phyloP scores from a whole-genome alignment of 108 stramenopile species.

The Skeletonema grethae region DNA sequence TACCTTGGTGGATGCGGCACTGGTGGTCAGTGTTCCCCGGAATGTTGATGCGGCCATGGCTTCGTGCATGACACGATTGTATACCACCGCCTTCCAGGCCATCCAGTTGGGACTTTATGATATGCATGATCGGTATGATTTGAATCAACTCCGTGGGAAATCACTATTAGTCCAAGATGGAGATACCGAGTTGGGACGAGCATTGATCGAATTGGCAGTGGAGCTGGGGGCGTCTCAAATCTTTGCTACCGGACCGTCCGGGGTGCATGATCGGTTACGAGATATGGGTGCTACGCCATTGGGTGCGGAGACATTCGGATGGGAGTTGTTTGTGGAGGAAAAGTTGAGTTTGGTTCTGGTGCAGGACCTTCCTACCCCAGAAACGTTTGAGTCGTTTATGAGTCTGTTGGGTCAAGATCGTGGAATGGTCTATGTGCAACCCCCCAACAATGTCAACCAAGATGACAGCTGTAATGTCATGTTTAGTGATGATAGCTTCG shows the following conservation, averaged over 20 bases:
- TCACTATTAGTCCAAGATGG: conserved; percentile 47
- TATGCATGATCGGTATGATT: conserved; percentile 33
- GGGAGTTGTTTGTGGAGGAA: conserved; percentile 33
- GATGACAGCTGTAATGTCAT: conserved; percentile 5
- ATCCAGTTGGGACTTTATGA: conserved; percentile 23
- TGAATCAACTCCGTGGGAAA: conserved; percentile 24
- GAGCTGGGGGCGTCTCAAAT: conserved; percentile 33
- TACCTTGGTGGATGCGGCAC: conserved; percentile 50
- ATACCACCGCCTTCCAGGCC: conserved; percentile 44
- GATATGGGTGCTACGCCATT: conserved; percentile 31
- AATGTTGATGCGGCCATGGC: conserved; percentile 41
- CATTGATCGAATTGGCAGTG: conserved; percentile 36
- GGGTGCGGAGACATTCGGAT: conserved; percentile 33
- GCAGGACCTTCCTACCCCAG: conserved; percentile 34
- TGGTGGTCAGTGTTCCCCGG: conserved; percentile 36
- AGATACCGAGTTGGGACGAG: conserved; percentile 42
- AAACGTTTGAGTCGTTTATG: conserved; percentile 35
- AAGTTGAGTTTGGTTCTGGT: conserved; percentile 29
- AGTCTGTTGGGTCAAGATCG: conserved; percentile 25
- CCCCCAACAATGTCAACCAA: conserved; percentile 21
- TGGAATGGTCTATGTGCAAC: conserved; percentile 23
- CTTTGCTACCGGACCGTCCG: conserved; percentile 40
- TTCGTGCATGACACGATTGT: conserved; percentile 34
- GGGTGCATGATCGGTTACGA: conserved; percentile 25
- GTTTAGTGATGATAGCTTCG: conserved; percentile 17